Base-by-base conservation (phyloP, 768 basidiomycete genomes). In the Podaxis rugospora region DNA sequence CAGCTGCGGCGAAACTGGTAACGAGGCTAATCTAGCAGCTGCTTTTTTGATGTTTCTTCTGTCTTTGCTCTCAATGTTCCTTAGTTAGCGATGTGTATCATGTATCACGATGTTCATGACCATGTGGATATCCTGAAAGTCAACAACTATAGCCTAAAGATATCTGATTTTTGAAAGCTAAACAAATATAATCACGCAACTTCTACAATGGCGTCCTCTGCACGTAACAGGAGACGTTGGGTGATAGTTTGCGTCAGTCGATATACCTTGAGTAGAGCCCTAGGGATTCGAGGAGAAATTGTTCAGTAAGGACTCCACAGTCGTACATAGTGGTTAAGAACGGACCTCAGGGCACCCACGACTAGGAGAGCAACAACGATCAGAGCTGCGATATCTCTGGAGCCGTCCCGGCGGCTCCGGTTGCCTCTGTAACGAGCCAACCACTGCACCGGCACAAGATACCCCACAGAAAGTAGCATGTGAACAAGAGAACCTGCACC, bases 141-240 rank as follows among this genome's bases (percentile, higher is more conserved):
- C 59, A 28, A 37, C 44, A 37, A 46, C 7, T 18, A 18, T 35
- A 16, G 32, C 7, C 32, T 32, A 32, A 6, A 32, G 32, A 32
- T 32, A 32, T 32, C 32, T 32, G 32, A 9, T 7, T 32, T 32
- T 32, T 32, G 14, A n/a, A 44, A 39, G 47, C 32, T 51, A 62
- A 28, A 37, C 44, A 37, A 46, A 7, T 18, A 14, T 35, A 16
- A 23, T 76, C 71, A 83, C 4, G 55, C 28, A 55, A 92, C 91
- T 71, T 93, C 91, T 37, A 93, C 75, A 62, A 93, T 92, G 2
- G 85, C 87, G 70, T 91, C 87, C 68, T 93, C 91, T 3, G 90
- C 90, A 35, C 87, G 83, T 7, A 84, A 75, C 36, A 93, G 76
- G 21, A 88, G 57, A 23, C 83, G 79, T 67, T 87, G 84, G 1